Evolutionary conservation across 768 basidiomycete genomes (phyloP).

Genomic region (Austroboletus festivus): DNA sequence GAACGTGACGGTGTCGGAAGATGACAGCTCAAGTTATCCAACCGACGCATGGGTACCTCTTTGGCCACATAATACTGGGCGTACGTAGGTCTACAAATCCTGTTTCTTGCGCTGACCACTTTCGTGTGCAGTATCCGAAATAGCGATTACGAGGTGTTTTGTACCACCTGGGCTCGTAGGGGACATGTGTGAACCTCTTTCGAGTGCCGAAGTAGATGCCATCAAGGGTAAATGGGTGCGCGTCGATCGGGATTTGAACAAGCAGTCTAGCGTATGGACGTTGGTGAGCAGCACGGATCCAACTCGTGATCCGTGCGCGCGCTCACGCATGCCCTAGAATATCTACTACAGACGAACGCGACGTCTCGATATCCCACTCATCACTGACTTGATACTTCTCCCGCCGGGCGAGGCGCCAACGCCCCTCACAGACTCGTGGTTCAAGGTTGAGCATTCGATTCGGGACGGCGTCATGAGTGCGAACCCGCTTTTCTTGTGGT

Average conservation of each 20-base stretch:
- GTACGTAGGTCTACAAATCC: conserved; percentile 12
- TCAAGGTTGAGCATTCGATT: conserved; percentile 57
- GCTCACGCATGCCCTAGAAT: conserved; percentile 35
- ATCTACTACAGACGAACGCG: conserved; percentile 86
- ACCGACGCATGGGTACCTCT: conserved; percentile 46
- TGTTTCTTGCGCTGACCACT: not conserved
- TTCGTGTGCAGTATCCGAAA: conserved; percentile 67
- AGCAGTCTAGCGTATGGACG: conserved; percentile 54
- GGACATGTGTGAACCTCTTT: conserved; percentile 64
- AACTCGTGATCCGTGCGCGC: too few relatives aligned
- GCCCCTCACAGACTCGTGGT: conserved; percentile 53
- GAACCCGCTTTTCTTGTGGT: conserved; percentile 73
- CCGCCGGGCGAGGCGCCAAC: conserved; percentile 51
- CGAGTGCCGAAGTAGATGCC: conserved; percentile 70
- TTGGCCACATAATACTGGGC: conserved; percentile 27
- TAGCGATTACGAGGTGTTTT: conserved; percentile 65
- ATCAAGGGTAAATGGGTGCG: conserved; percentile 87
- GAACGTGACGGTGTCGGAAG: conserved; percentile 14
- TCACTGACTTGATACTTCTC: conserved; percentile 70
- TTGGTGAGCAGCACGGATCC: conserved; percentile 56
- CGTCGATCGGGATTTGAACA: conserved; percentile 78
- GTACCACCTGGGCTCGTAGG: conserved; percentile 55
- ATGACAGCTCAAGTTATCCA: conserved; percentile 72
- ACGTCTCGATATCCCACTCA: conserved; percentile 74
- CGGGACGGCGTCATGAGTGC: conserved; percentile 58